Percentiles rank a stretch among this genome's conserved stretches.
These are phyloP conservation scores for Globisporangium camurandrum DNA, from an alignment of 352 stramenopile species.

Conservation along the genomic window DNA sequence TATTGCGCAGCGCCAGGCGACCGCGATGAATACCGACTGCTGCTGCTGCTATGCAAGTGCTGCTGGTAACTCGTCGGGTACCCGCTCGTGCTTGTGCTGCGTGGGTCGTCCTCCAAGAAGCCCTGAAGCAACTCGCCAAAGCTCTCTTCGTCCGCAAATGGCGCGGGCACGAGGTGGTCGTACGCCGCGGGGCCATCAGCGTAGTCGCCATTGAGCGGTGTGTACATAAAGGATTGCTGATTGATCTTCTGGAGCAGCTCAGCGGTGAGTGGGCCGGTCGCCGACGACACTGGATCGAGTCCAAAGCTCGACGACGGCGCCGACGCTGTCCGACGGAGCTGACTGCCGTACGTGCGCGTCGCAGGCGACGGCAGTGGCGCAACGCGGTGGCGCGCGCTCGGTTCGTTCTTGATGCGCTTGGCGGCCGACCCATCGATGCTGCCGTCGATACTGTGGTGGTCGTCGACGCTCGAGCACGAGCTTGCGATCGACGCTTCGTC, in stretches of 20 bases:
- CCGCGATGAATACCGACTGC: conserved; percentile 1
- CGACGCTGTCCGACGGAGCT: conserved; percentile 3
- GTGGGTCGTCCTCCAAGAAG: conserved; percentile 64
- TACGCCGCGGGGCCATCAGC: conserved; percentile 18
- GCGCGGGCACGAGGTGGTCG: conserved; percentile 43
- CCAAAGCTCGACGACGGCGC: conserved; percentile 6
- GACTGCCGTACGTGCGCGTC: conserved; percentile 19
- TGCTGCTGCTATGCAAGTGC: conserved; percentile 9
- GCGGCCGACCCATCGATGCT: background rate
- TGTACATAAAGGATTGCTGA: conserved; percentile 17
- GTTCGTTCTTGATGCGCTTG: conserved; percentile 17
- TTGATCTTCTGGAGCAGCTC: conserved; percentile 17
- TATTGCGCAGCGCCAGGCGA: conserved; percentile 1
- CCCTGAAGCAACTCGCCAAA: conserved; percentile 66
- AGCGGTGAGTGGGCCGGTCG: conserved; percentile 2
- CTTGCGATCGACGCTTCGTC: conserved; percentile 22
- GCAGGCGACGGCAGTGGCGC: conserved; percentile 12
- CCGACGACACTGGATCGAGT: conserved; percentile 6
- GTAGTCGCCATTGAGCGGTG: conserved; percentile 20
- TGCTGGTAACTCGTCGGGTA: conserved; percentile 22
- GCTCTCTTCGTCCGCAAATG: conserved; percentile 56
- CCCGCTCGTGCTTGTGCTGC: background rate
- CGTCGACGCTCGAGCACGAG: conserved; percentile 14
- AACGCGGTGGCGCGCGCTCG: conserved; percentile 9
- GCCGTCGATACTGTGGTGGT: background rate